Base-by-base conservation (phyloP, 169 alveolate genomes). In the Eimeria falciformis region DNA sequence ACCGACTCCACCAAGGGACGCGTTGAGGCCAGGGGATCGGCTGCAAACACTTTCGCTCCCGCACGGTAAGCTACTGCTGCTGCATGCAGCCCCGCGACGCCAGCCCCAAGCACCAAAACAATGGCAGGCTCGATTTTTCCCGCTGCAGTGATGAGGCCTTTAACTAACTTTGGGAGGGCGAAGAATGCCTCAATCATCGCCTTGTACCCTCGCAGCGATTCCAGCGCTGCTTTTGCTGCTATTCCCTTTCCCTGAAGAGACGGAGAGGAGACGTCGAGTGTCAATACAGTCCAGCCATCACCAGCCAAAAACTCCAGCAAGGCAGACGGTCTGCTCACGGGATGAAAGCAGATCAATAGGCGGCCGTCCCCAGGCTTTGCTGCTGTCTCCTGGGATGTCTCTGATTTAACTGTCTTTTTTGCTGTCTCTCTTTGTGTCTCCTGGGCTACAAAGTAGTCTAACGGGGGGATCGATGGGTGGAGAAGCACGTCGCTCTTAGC, bases 31-130 rank as follows among this genome's bases (percentile, higher is more conserved):
- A 53, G 18, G 50, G 83, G 83, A 21, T 71, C 83, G 14, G 25
- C 50, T 17, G 43, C 56, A 71, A 23, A 71, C 33, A 71, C 83
- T 17, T 17, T 45, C 17, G 83, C 83, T 5, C 83, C 83, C 5
- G 56, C 17, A 18, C 29, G 17, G 90, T 94, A 94, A 43, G 98
- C 98, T 23, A 98, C 96, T 29, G 97, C 98, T 90, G 97, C 96
- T 46, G 99, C 98, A 65, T 97, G 97, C 81, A 98, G 95, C 12
- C 99, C 99, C 25, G 99, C 99, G 18, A 97, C 99, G 23, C 99
- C 99, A 29, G 98, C 98, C 84, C 99, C 99, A 62, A 98, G 95
- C 27, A 98, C 97, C 71, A 98, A 87, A 69, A 97, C 98, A 69
- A 95, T 96, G 40, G 98, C 97, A 3, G 99, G 98, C 62, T 97